Percentiles rank a stretch among this genome's conserved stretches.
phyloP scores from a whole-genome alignment of 768 basidiomycete genomes.

The Sporobolomyces phaffii region DNA sequence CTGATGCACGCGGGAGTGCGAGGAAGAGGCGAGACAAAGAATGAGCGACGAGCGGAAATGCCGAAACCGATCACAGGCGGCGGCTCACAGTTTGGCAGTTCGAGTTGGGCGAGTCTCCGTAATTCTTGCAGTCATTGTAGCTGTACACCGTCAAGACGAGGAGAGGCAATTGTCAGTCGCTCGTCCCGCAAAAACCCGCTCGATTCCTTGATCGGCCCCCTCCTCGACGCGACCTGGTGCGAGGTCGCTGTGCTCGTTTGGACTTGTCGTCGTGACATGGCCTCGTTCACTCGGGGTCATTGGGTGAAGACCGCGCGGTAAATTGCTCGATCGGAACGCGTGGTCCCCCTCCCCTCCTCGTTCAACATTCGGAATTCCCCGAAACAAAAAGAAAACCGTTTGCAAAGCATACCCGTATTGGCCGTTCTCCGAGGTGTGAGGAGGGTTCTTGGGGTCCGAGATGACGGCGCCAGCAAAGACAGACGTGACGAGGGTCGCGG shows the following conservation, averaged over 20 bases:
- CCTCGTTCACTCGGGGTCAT: no score
- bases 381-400: neutral
- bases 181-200: no score
- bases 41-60: neutral
- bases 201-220: no score
- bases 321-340: neutral
- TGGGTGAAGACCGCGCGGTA: no score
- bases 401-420: conserved; percentile 28
- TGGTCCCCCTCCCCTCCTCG: neutral
- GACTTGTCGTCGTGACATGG: neutral
- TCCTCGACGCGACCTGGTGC: neutral
- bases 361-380: no score
- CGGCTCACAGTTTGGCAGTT: conserved; percentile 31
- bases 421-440: conserved; percentile 33
- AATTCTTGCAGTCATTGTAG: conserved; percentile 35
- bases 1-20: no score
- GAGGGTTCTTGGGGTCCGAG: conserved; percentile 32
- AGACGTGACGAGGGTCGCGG: neutral
- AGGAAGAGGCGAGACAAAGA: neutral
- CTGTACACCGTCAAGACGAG: no score
- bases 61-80: no score
- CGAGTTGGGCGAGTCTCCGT: conserved; percentile 15
- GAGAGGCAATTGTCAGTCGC: no score
- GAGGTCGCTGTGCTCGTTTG: neutral
- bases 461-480: conserved; percentile 8